A percentile compares a stretch with the other conserved stretches of the same genome.
Evolutionary conservation across 495 filamentous ascomycete genomes (phyloP).

Genomic region (Amphirosellinia nigrospora): DNA sequence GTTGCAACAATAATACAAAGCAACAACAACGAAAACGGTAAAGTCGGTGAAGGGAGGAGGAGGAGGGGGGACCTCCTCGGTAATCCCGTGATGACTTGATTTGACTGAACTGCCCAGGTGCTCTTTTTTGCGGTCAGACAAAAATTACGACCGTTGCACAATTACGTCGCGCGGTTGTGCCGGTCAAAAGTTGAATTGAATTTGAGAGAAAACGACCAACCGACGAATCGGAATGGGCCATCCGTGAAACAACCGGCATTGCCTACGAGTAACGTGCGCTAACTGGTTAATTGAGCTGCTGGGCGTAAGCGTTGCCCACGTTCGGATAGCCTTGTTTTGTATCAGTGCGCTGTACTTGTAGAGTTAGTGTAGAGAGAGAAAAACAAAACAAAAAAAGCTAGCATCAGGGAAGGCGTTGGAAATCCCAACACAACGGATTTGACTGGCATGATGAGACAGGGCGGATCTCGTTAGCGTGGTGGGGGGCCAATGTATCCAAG

Average conservation of each 20-base stretch:
- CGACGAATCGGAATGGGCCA: neutral
- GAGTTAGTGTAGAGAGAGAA: too few species aligned
- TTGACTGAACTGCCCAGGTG: neutral
- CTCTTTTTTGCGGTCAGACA: conserved; percentile 11
- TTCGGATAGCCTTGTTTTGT: conserved; percentile 2
- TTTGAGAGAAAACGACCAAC: too few species aligned
- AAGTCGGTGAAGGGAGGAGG: conserved; percentile 22
- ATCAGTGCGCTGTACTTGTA: neutral
- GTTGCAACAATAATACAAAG: neutral
- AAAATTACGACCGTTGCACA: neutral
- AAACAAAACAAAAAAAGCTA: neutral
- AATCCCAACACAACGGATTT: conserved; percentile 15
- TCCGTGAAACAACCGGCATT: neutral
- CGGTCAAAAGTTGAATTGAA: too few species aligned
- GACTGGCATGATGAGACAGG: conserved; percentile 11
- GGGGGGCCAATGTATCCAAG: conserved; percentile 11
- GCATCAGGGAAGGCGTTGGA: neutral
- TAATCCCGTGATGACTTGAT: conserved; percentile 3
- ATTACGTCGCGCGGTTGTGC: too few species aligned
- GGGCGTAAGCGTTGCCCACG: too few species aligned
- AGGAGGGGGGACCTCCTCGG: too few species aligned
- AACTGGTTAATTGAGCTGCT: too few species aligned
- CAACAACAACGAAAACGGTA: neutral
- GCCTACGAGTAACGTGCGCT: too few species aligned
- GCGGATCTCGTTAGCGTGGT: conserved; percentile 8